Percentiles rank a stretch among this genome's conserved stretches.
These are phyloP conservation scores for Yamadazyma pseudoaaseri DNA, from an alignment of 1,139 yeast genomes.

Conservation along the genomic window DNA sequence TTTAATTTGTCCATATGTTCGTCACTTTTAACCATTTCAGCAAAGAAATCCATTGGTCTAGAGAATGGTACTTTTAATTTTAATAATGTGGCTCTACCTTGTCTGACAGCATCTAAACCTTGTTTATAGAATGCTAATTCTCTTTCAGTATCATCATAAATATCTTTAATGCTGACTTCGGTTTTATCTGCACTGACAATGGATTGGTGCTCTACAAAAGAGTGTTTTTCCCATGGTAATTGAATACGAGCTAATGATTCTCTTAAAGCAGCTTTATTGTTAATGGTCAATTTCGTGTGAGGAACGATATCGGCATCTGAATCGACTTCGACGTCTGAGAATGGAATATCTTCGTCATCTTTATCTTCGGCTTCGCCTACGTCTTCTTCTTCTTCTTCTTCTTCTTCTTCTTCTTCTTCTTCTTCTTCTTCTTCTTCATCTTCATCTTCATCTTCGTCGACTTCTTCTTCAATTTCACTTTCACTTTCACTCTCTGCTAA, in stretches of 20 bases:
- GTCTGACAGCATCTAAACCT: slow-evolving; percentile 79
- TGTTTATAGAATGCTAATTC: slow-evolving; percentile 78
- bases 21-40: slow-evolving; percentile 97
- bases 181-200: slow-evolving; percentile 60
- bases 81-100: slow-evolving; percentile 64
- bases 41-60: slow-evolving; percentile 94
- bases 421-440: slow-evolving; percentile 41
- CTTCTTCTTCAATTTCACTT: slow-evolving; percentile 22
- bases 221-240: slow-evolving; percentile 67
- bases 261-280: slow-evolving; percentile 67
- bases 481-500: slow-evolving; percentile 56
- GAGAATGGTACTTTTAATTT: slow-evolving; percentile 81
- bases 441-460: slow-evolving; percentile 35
- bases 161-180: slow-evolving; percentile 73
- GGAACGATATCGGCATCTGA: slow-evolving; percentile 90
- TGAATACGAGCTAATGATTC: slow-evolving; percentile 67
- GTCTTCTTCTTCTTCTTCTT: slow-evolving; percentile 44
- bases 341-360: slow-evolving; percentile 64
- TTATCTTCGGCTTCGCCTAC: slow-evolving; percentile 43
- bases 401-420: slow-evolving; percentile 44
- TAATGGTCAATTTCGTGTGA: slow-evolving; percentile 79
- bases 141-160: slow-evolving; percentile 90
- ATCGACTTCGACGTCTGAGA: slow-evolving; percentile 78
- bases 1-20: slow-evolving; percentile 97
- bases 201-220: slow-evolving; percentile 83